Evolutionary conservation across 768 basidiomycete species (phyloP), one percentile per base, ranked within the genome.

Genomic region (Suillus luteus): DNA sequence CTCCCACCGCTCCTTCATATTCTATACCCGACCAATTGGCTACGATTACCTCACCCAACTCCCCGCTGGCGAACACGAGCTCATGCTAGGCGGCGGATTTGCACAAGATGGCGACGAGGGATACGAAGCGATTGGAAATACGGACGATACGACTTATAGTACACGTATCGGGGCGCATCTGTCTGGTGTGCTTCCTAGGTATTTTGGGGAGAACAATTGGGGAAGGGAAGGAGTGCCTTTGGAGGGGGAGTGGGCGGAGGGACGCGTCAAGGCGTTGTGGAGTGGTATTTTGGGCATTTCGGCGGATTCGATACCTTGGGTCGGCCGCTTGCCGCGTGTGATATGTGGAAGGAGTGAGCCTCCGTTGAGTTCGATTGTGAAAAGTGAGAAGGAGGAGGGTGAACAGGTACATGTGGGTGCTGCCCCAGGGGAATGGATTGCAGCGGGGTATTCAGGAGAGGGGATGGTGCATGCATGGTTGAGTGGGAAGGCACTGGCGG

Each of bases 401-500:
- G 61, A 54, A 14, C 19, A 3, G 12, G 3, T 62, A 5, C 33
- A 31, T 33, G 40, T 64, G 9, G 63, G 66, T 49, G 76, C 79
- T 10, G 64, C 70, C 0, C 76, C 86, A 1, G 89, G 88, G 14
- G 90, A 91, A 72, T 91, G 90, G 90, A 83, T 91, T 27, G 80
- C 85, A 31, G 89, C 87, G 3, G 90, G 89, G 19, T 91, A 86
- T 70, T 79, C 82, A 2, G 90, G 89, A 0, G 90, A 92, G 68
- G 90, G 90, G 3, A 90, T 90, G 89, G 83, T 83, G 3, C 85
- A 89, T 64, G 88, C 86, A 0, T 89, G 88, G 87, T 72, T 87
- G 77, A 79, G 85, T 60, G 89, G 85, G 17, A 82, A 81, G 63
- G 86, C 85, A 1, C 73, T 89, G 6, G 87, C 84, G 19, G 74